Conservation (phyloP, 1,284 basidiomycete species). For the Melampsora abietis-canadensis region DNA sequence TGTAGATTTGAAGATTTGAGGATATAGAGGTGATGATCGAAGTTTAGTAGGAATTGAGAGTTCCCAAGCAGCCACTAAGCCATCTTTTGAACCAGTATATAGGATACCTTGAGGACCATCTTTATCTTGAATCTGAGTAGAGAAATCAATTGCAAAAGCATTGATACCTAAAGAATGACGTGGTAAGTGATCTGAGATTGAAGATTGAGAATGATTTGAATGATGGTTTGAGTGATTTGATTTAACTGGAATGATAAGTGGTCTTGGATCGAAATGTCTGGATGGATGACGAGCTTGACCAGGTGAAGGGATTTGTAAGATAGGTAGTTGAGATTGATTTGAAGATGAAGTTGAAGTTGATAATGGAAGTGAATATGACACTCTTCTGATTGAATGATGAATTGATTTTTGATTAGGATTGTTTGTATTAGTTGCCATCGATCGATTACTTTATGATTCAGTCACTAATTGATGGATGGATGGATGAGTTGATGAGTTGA, state of each 20-base stretch:
- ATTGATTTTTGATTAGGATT: too few relatives aligned
- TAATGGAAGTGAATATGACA: too few relatives aligned
- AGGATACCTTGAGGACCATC: slow-evolving; percentile 77
- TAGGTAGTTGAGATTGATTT: slow-evolving; percentile 4
- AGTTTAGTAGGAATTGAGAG: slow-evolving; percentile 66
- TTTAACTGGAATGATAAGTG: background rate
- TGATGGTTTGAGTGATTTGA: background rate
- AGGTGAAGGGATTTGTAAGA: background rate
- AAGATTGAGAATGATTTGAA: background rate
- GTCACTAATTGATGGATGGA: too few relatives aligned
- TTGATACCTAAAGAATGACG: slow-evolving; percentile 82
- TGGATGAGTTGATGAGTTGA: too few relatives aligned
- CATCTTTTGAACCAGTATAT: slow-evolving; percentile 76
- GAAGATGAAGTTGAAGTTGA: background rate
- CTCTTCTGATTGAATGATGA: too few relatives aligned
- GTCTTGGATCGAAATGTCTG: background rate
- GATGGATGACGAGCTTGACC: slow-evolving; percentile 1
- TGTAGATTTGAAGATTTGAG: background rate
- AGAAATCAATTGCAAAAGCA: slow-evolving; percentile 77
- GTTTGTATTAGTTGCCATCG: too few relatives aligned
- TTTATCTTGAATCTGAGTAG: slow-evolving; percentile 66
- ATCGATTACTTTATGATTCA: too few relatives aligned
- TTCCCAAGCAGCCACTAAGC: slow-evolving; percentile 87
- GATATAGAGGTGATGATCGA: slow-evolving; percentile 47
- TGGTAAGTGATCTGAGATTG: slow-evolving; percentile 55